A percentile compares a stretch with the other conserved stretches of the same genome.
These are phyloP conservation scores for Beauveria asiatica DNA, from an alignment of 2,329 filamentous ascomycete species.

Conservation along the genomic window DNA sequence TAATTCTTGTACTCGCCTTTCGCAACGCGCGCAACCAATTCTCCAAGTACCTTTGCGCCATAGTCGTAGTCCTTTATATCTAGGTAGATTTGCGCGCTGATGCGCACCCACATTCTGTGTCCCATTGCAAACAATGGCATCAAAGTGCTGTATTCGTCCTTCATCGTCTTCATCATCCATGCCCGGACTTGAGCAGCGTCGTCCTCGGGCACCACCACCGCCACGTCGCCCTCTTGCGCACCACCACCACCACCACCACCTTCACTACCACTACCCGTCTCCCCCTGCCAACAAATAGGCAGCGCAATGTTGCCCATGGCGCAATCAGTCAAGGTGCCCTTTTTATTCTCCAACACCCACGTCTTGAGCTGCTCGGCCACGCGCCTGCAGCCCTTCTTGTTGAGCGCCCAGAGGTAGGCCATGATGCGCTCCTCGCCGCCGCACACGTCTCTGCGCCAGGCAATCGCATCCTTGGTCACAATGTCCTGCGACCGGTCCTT, in stretches of 20 bases:
- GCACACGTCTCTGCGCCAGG: constrained; percentile 59
- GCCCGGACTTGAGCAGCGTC: constrained; percentile 33
- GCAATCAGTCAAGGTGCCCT: constrained; percentile 55
- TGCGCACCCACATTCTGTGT: constrained; percentile 57
- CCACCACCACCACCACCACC: constrained; percentile 10
- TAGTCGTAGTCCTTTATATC: constrained; percentile 70
- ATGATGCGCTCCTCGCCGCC: constrained; percentile 67
- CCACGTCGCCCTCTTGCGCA: constrained; percentile 21
- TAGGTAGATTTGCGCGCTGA: constrained; percentile 81
- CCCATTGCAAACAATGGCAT: constrained; percentile 55
- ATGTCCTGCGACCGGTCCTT: constrained; percentile 64
- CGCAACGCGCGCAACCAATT: constrained; percentile 32
- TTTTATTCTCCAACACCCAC: constrained; percentile 58
- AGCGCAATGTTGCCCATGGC: constrained; percentile 65
- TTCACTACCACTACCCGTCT: background rate
- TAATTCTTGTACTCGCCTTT: constrained; percentile 24
- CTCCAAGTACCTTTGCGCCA: constrained; percentile 50
- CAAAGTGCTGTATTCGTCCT: constrained; percentile 61
- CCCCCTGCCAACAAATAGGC: constrained; percentile 44
- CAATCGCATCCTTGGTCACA: constrained; percentile 61
- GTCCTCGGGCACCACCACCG: constrained; percentile 24
- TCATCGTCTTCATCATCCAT: constrained; percentile 50
- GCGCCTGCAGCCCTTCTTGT: constrained; percentile 50
- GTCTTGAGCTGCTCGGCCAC: constrained; percentile 60
- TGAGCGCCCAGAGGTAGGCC: constrained; percentile 54